These are phyloP conservation scores for Paramarasmius palmivorus DNA, from an alignment of 1,284 basidiomycete genomes.

Conservation along the genomic window DNA sequence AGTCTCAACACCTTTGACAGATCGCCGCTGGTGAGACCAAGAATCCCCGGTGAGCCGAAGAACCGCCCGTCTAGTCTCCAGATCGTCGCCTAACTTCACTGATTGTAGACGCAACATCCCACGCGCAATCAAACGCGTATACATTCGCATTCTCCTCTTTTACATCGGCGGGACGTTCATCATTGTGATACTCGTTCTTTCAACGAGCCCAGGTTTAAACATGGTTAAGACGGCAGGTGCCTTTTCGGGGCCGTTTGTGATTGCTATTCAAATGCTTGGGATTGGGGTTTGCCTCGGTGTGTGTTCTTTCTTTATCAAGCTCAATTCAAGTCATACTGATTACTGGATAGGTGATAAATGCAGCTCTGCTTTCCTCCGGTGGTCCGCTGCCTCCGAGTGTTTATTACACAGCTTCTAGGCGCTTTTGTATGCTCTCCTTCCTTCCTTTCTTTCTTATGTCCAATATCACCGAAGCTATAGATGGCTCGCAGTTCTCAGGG, in stretches of 20 bases:
- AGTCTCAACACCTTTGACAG: slow-evolving; percentile 26
- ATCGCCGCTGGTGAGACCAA: slow-evolving; percentile 82
- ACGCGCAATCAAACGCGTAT: slow-evolving; percentile 65
- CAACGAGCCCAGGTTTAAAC: slow-evolving; percentile 55
- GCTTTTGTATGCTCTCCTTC: too few species aligned
- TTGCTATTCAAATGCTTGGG: slow-evolving; percentile 73
- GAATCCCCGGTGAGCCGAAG: slow-evolving; percentile 54
- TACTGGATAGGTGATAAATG: slow-evolving; percentile 74
- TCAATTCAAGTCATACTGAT: neutral
- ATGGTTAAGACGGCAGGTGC: slow-evolving; percentile 55
- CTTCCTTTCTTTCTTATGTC: too few species aligned
- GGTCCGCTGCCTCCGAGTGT: slow-evolving; percentile 84
- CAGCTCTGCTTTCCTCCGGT: slow-evolving; percentile 80
- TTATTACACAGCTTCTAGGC: too few species aligned
- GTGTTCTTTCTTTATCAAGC: slow-evolving; percentile 15
- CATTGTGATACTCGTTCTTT: slow-evolving; percentile 78
- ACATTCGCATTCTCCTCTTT: slow-evolving; percentile 71
- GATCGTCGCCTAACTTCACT: neutral
- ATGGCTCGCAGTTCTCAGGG: slow-evolving; percentile 73
- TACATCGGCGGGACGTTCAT: slow-evolving; percentile 66
- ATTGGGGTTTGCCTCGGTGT: slow-evolving; percentile 74
- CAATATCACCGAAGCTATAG: too few species aligned
- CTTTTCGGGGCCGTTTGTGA: slow-evolving; percentile 85
- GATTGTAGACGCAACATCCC: slow-evolving; percentile 53
- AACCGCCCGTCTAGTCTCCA: neutral